These are phyloP conservation scores for Rhipidocladum racemiflorum DNA, from an alignment of 176 grass and related monocot genomes.

Conservation along the genomic window DNA sequence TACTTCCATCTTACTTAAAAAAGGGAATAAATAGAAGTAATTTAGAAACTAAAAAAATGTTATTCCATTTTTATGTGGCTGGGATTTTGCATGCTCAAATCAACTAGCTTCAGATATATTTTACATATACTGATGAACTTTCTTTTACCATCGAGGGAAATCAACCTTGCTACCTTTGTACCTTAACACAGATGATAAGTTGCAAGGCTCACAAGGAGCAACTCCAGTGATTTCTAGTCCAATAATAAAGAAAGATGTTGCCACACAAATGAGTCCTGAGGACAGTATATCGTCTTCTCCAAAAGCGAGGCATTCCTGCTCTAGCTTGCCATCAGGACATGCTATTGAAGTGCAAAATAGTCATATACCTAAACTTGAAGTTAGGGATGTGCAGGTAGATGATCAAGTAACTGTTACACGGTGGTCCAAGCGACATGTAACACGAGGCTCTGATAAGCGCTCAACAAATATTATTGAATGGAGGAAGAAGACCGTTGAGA, in stretches of 20 bases:
- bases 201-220: conserved; percentile 43
- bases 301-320: conserved; percentile 58
- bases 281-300: conserved; percentile 71
- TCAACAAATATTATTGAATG: conserved; percentile 84
- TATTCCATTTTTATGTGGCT: background rate
- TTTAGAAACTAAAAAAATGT: background rate
- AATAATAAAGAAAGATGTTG: conserved; percentile 74
- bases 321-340: conserved; percentile 52
- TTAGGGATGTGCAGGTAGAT: conserved; percentile 95
- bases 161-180: conserved; percentile 17
- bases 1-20: background rate
- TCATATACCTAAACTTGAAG: conserved; percentile 62
- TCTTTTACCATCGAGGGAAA: background rate
- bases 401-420: conserved; percentile 90
- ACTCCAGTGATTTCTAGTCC: conserved; percentile 51
- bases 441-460: conserved; percentile 66
- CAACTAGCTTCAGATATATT: background rate
- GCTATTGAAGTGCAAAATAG: conserved; percentile 57
- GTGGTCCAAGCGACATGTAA: conserved; percentile 84
- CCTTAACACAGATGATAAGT: conserved; percentile 57
- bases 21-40: background rate
- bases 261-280: conserved; percentile 91
- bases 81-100: background rate
- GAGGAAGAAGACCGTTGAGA: conserved; percentile 58
- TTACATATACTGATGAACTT: background rate